Conservation (phyloP, 371 early-diverging fungal genomes). For the Apophysomyces ossiformis region DNA sequence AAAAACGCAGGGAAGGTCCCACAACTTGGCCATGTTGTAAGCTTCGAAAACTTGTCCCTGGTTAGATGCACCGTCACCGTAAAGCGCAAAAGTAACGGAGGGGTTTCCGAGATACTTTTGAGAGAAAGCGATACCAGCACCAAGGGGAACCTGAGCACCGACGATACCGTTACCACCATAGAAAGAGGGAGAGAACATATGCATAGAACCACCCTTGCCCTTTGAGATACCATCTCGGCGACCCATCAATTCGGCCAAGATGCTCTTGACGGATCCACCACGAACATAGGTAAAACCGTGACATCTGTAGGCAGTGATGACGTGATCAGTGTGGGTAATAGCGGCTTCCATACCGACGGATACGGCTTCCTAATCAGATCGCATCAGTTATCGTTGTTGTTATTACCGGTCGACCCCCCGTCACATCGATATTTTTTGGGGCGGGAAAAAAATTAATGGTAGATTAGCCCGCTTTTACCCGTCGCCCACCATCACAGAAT, state of each 20-base stretch:
- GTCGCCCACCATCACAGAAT: conserved; percentile 6
- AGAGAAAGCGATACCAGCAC: conserved; percentile 96
- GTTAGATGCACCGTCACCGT: conserved; percentile 99
- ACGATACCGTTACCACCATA: conserved; percentile 99
- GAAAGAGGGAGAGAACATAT: conserved; percentile 97
- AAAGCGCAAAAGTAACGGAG: conserved; percentile 89
- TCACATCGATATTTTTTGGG: conserved; percentile 11
- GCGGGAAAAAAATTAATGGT: conserved; percentile 14
- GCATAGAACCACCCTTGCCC: conserved; percentile 99
- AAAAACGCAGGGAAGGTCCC: conserved; percentile 97
- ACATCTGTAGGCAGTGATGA: conserved; percentile 99
- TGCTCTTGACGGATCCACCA: conserved; percentile 77
- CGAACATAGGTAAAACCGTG: conserved; percentile 97
- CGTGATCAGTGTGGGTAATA: conserved; percentile 85
- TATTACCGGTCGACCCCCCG: conserved; percentile 4
- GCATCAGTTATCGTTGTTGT: conserved; percentile 10
- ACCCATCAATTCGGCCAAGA: conserved; percentile 92
- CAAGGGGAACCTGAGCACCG: conserved; percentile 99
- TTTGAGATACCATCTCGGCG: conserved; percentile 88
- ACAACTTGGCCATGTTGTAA: conserved; percentile 99
- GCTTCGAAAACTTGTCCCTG: conserved; percentile 99
- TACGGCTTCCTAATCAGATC: conserved; percentile 84
- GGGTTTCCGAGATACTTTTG: conserved; percentile 89
- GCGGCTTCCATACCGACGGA: conserved; percentile 95
- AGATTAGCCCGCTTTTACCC: conserved; percentile 25